Evolutionary conservation across 441 rosid species (phyloP).

Genomic region (Populus trichocarpa): DNA sequence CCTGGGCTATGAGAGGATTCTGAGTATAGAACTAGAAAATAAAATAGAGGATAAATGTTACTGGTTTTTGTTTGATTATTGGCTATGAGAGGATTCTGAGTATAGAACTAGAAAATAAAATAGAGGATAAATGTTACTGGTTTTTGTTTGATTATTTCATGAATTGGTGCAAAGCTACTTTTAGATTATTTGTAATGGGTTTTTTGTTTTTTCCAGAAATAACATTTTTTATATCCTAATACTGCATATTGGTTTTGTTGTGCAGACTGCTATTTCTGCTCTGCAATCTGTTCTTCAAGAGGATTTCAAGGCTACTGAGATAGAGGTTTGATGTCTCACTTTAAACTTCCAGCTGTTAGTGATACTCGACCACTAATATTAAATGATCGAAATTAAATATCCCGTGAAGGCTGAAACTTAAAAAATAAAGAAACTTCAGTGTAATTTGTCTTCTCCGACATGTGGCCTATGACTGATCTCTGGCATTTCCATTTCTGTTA

Average conservation of each 20-base stretch:
- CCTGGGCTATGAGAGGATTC: background rate
- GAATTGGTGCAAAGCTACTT: background rate
- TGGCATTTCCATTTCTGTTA: background rate
- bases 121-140: background rate
- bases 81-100: background rate
- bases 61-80: background rate
- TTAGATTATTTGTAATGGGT: too few relatives aligned
- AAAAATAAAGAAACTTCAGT: background rate
- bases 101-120: background rate
- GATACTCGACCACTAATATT: background rate
- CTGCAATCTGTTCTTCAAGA: constrained; percentile 94
- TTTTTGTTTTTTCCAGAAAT: background rate
- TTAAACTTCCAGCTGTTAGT: background rate
- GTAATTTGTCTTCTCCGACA: background rate
- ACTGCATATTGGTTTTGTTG: constrained; percentile 9
- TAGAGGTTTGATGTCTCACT: constrained; percentile 52
- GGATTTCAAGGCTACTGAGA: constrained; percentile 97
- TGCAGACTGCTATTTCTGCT: constrained; percentile 86
- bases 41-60: background rate
- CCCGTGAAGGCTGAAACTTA: background rate
- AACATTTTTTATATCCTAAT: background rate
- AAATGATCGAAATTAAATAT: too few relatives aligned
- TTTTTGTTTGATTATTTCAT: background rate
- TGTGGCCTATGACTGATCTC: background rate
- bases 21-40: background rate